A percentile compares a stretch with the other conserved stretches of the same genome.
Evolutionary conservation across 1,139 yeast species (phyloP).

Genomic region (Yamadazyma diospyri): DNA sequence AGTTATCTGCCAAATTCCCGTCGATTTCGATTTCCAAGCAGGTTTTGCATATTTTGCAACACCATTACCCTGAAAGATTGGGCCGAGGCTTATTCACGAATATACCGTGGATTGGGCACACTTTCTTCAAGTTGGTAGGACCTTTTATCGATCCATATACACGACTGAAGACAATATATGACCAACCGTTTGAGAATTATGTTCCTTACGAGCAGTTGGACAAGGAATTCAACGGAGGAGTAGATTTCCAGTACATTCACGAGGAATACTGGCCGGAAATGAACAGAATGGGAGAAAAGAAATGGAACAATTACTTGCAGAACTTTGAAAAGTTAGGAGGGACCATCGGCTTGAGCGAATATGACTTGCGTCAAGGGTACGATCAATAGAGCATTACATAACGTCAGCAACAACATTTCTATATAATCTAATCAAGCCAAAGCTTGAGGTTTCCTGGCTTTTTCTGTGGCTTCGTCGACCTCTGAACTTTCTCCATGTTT

Average conservation of each 20-base stretch:
- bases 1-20: conserved; percentile 40
- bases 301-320: conserved; percentile 51
- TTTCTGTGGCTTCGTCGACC: conserved; percentile 16
- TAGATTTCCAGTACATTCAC: conserved; percentile 81
- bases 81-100: conserved; percentile 89
- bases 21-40: conserved; percentile 57
- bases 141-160: conserved; percentile 96
- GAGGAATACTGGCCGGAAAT: conserved; percentile 77
- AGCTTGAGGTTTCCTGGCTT: conserved; percentile 2
- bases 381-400: conserved; percentile 6
- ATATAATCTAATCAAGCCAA: conserved; percentile 3
- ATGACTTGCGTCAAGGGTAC: conserved; percentile 30
- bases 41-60: conserved; percentile 82
- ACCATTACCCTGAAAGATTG: conserved; percentile 93
- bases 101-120: conserved; percentile 90
- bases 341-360: conserved; percentile 67
- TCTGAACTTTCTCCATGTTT: conserved; percentile 7
- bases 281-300: conserved; percentile 53
- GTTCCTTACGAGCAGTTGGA: conserved; percentile 83
- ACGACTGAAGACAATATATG: conserved; percentile 85
- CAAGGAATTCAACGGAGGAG: conserved; percentile 75
- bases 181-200: conserved; percentile 79
- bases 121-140: conserved; percentile 81
- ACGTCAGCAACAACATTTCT: too few relatives aligned
- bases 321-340: conserved; percentile 69